Base-by-base conservation (phyloP, 2,329 filamentous ascomycete genomes). In the Nemania sp. region DNA sequence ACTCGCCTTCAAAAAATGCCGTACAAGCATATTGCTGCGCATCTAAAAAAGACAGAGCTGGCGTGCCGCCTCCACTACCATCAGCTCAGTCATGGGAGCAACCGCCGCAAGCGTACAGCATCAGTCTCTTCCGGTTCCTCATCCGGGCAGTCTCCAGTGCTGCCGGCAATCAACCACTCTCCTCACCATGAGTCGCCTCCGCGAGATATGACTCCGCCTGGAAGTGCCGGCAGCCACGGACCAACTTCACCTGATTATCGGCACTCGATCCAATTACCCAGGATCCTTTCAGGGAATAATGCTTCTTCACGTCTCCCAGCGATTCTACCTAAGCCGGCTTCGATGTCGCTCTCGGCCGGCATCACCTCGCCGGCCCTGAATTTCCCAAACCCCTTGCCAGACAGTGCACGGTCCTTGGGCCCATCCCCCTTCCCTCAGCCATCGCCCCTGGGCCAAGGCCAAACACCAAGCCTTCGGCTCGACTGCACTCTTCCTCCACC, bases 21-120 rank as follows among this genome's bases (percentile, higher is more conserved):
- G 0, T 94, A 94, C 75, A 94, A 93, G 79, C 89, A 93, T 70
- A 94, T 94, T 68, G 90, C 90, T 54, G 83, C 86, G 54, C 87
- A 92, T 65, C 77, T 94, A 63, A 90, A 91, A 75, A 95, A 94
- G 78, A 94, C 90, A 0, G 90, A 94, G 75, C 79, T 94, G 55
- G 90, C 90, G 42, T 95, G 90, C 75, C 89, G 90, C 59, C 81
- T 95, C 59, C 90, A 94, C 73, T 93, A 90, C 70, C 90, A 95
- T 68, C 90, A 94, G 68, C 81, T 94, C 59, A 91, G 87, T 60
- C 89, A 91, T 69, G 89, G 89, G 54, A 90, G 83, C 76, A 90
- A 89, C 74, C 86, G 89, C 65, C 87, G 89, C 70, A 90, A 90
- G 79, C 83, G 89, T 55, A 86, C 84, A 55, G 81, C 83, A 22